These are phyloP conservation scores for Salvia splendens DNA, from an alignment of 257 asterid species.

Conservation along the genomic window DNA sequence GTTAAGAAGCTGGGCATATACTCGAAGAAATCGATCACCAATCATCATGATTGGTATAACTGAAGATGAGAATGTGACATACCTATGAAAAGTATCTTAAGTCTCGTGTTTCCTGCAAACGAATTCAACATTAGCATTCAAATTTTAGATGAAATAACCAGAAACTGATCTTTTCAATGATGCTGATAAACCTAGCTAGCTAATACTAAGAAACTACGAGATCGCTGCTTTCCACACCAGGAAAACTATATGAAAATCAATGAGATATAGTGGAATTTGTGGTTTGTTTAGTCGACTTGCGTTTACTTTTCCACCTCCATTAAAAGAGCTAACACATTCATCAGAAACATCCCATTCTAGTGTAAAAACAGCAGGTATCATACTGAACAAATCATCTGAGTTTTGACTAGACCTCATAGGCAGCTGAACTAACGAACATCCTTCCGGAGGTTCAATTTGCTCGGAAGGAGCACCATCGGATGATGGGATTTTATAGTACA, in stretches of 20 bases:
- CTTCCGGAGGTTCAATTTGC: neutral
- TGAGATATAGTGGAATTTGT: neutral
- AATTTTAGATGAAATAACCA: too few species aligned
- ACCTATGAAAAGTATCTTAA: conserved; percentile 12
- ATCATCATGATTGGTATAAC: neutral
- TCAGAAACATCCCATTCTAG: conserved; percentile 45
- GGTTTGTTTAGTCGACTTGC: too few species aligned
- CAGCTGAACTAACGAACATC: conserved; percentile 23
- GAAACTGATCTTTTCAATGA: too few species aligned
- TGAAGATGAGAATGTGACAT: neutral
- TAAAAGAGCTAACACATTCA: conserved; percentile 34
- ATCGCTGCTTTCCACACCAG: too few species aligned
- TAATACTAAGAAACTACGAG: too few species aligned
- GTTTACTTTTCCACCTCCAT: conserved; percentile 47
- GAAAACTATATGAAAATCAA: neutral
- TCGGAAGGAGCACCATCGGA: neutral
- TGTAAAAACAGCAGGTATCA: conserved; percentile 26
- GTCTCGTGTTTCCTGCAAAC: conserved; percentile 11
- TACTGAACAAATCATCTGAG: neutral
- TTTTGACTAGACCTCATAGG: conserved; percentile 24
- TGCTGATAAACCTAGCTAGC: too few species aligned
- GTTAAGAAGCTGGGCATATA: too few species aligned
- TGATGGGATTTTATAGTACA: neutral
- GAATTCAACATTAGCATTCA: neutral
- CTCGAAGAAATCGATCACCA: too few species aligned